A percentile compares a stretch with the other conserved stretches of the same genome.
phyloP scores from a whole-genome alignment of 1,139 yeast genomes.

The Meyerozyma smithsonii region DNA sequence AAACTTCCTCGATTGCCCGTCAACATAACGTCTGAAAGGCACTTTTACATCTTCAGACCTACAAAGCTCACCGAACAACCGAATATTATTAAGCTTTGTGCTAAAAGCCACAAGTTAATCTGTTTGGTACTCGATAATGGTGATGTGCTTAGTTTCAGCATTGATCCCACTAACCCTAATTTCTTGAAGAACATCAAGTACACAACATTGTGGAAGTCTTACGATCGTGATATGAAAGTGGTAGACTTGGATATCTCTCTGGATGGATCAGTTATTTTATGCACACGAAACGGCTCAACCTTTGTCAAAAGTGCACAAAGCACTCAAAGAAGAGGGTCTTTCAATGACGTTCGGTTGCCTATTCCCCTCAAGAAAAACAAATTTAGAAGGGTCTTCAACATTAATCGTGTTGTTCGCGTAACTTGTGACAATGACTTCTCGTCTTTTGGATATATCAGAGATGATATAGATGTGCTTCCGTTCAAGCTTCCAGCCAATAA shows the following conservation, averaged over 20 bases:
- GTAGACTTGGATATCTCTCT: conserved; percentile 63
- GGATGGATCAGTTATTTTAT: conserved; percentile 66
- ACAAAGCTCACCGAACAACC: conserved; percentile 39
- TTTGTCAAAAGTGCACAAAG: conserved; percentile 30
- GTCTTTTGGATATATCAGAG: conserved; percentile 66
- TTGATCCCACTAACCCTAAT: conserved; percentile 12
- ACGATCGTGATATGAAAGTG: conserved; percentile 44
- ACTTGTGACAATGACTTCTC: conserved; percentile 62
- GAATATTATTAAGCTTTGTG: conserved; percentile 26
- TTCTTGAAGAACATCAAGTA: conserved; percentile 34
- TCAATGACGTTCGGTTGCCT: conserved; percentile 25
- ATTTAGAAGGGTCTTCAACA: conserved; percentile 48
- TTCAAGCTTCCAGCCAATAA: conserved; percentile 41
- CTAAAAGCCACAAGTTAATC: conserved; percentile 32
- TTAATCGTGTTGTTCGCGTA: conserved; percentile 56
- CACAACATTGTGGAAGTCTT: conserved; percentile 48
- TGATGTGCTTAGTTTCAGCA: conserved; percentile 37
- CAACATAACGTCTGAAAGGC: conserved; percentile 28
- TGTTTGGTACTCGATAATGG: conserved; percentile 51
- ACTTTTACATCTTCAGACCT: conserved; percentile 54
- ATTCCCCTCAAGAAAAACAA: conserved; percentile 34
- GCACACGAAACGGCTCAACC: conserved; percentile 66
- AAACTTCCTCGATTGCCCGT: conserved; percentile 40
- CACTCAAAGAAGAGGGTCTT: conserved; percentile 28
- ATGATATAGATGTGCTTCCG: conserved; percentile 56